A percentile compares a stretch with the other conserved stretches of the same genome.
Evolutionary conservation across 257 asterid species (phyloP).

Genomic region (Penstemon newberryi): DNA sequence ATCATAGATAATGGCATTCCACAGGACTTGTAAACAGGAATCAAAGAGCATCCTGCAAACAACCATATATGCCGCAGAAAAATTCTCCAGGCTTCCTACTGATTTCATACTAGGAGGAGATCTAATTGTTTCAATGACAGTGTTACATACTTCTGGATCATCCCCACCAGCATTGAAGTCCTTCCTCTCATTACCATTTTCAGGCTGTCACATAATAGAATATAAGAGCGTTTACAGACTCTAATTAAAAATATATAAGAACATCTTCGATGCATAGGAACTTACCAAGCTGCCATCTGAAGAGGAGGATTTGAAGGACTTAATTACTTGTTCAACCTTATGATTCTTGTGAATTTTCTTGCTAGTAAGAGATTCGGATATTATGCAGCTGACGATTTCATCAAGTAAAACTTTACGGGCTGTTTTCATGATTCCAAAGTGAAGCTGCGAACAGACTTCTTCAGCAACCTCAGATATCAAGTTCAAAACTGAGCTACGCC

Average conservation of each 20-base stretch:
- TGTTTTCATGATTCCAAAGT: constrained; percentile 75
- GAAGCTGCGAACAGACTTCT: constrained; percentile 78
- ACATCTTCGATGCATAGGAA: constrained; percentile 15
- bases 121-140: constrained; percentile 34
- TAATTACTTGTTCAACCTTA: constrained; percentile 39
- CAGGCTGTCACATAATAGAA: constrained; percentile 47
- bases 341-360: constrained; percentile 51
- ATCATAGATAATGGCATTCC: constrained; percentile 79
- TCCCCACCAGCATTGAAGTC: constrained; percentile 31
- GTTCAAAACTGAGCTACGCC: constrained; percentile 36
- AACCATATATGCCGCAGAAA: constrained; percentile 46
- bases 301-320: constrained; percentile 35
- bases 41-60: constrained; percentile 54
- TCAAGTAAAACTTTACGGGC: constrained; percentile 82
- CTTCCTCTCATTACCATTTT: constrained; percentile 37
- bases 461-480: constrained; percentile 64
- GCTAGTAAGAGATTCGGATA: constrained; percentile 55
- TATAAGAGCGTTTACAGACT: constrained; percentile 17
- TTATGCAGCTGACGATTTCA: constrained; percentile 74
- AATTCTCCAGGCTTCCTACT: constrained; percentile 79
- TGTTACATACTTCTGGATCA: constrained; percentile 38
- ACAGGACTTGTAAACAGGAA: constrained; percentile 72
- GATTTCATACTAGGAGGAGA: constrained; percentile 52
- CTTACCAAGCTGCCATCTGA: constrained; percentile 45
- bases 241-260: constrained; percentile 5